Percentiles rank a stretch among this genome's conserved stretches.
These are phyloP conservation scores for Tubosaeta sp. DNA, from an alignment of 768 basidiomycete species.

Conservation along the genomic window DNA sequence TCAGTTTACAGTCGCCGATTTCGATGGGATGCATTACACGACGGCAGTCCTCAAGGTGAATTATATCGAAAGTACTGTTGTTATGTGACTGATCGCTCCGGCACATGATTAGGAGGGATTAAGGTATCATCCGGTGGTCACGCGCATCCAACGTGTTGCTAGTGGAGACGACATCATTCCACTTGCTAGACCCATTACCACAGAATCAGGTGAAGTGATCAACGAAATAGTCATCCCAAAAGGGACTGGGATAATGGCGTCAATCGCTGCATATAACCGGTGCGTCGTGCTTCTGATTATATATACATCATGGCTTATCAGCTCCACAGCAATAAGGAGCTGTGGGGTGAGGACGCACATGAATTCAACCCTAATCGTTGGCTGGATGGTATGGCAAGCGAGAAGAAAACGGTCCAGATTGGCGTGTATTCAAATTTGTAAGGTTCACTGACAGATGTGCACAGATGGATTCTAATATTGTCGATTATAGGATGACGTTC, in stretches of 20 bases:
- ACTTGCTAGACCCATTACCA: neutral
- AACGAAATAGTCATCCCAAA: neutral
- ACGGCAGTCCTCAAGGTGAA: constrained; percentile 28
- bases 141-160: neutral
- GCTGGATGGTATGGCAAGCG: neutral
- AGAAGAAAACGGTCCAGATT: neutral
- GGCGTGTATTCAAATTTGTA: neutral
- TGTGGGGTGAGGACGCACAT: neutral
- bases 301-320: too few relatives aligned
- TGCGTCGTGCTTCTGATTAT: neutral
- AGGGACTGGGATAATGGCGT: neutral
- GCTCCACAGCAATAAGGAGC: neutral
- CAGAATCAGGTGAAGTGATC: neutral
- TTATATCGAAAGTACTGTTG: neutral
- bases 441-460: neutral
- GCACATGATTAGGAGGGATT: neutral
- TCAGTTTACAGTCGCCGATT: constrained; percentile 33
- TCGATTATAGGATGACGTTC: neutral
- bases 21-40: constrained; percentile 47
- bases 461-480: neutral
- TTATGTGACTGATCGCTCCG: neutral
- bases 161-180: neutral
- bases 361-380: neutral
- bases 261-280: neutral
- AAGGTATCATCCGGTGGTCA: neutral